phyloP scores from a whole-genome alignment of 2,329 filamentous ascomycete genomes.

The Rachicladosporium sp. region DNA sequence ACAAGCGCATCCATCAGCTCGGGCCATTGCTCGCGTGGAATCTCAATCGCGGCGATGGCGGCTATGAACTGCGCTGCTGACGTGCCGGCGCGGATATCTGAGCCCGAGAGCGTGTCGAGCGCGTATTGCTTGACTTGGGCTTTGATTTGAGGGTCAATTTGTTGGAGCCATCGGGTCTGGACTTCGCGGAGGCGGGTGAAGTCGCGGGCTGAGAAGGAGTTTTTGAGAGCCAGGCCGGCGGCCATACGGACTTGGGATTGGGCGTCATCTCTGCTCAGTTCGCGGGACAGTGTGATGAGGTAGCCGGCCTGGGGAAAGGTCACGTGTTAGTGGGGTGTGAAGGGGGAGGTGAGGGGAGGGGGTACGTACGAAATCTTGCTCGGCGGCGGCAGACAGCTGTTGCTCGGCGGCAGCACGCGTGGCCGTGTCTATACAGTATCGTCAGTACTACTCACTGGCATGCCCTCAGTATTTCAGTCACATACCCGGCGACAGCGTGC shows the following conservation, averaged over 20 bases:
- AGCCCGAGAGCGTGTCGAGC: conserved; percentile 73
- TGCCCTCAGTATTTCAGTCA: conserved; percentile 2
- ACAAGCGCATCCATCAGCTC: conserved; percentile 83
- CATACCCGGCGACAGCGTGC: conserved; percentile 90
- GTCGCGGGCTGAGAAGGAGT: conserved; percentile 93
- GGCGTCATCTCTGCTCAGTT: conserved; percentile 82
- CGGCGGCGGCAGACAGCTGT: conserved; percentile 82
- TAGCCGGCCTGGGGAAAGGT: conserved; percentile 60
- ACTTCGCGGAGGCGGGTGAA: conserved; percentile 75
- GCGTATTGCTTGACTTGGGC: conserved; percentile 76
- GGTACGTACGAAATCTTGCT: conserved; percentile 78
- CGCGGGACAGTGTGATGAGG: conserved; percentile 80
- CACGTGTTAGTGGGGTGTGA: conserved; percentile 5
- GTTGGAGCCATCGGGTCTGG: conserved; percentile 83
- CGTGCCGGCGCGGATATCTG: conserved; percentile 70
- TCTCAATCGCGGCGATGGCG: conserved; percentile 85
- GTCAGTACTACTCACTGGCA: conserved; percentile 12
- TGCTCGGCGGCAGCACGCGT: conserved; percentile 86
- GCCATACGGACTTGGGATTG: conserved; percentile 79
- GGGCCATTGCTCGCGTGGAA: conserved; percentile 84
- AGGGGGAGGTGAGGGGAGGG: conserved; percentile 1
- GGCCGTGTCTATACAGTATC: conserved; percentile 56
- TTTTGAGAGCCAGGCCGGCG: conserved; percentile 93
- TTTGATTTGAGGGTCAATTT: conserved; percentile 73
- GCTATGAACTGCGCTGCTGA: conserved; percentile 92